These are phyloP conservation scores for Diaporthe citri DNA, from an alignment of 2,329 filamentous ascomycete genomes.

Conservation along the genomic window DNA sequence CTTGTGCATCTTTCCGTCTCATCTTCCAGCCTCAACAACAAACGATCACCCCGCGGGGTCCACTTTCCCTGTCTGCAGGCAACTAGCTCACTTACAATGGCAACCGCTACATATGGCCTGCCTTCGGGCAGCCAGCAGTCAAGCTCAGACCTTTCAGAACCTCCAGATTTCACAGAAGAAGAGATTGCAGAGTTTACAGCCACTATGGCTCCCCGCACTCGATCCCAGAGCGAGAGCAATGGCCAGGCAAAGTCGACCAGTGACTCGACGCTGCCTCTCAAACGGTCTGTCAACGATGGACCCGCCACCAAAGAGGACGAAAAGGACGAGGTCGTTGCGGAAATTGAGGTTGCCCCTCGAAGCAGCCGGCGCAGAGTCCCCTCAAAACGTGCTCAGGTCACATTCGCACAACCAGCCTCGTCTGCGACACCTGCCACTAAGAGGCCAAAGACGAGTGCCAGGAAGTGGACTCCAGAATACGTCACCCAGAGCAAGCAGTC, in stretches of 20 bases:
- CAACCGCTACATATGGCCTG: background rate
- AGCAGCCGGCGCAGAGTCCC: constrained; percentile 21
- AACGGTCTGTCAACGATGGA: background rate
- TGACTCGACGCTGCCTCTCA: background rate
- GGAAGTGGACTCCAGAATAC: constrained; percentile 46
- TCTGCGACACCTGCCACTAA: constrained; percentile 41
- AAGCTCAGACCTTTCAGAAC: constrained; percentile 33
- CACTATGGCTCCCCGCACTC: constrained; percentile 13
- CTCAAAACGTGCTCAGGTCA: constrained; percentile 24
- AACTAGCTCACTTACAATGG: constrained; percentile 17
- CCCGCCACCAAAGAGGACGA: background rate
- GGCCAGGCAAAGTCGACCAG: background rate
- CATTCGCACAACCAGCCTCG: background rate
- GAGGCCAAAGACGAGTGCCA: constrained; percentile 44
- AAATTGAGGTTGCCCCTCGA: constrained; percentile 1
- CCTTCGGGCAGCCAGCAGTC: constrained; percentile 33
- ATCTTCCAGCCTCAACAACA: constrained; percentile 5
- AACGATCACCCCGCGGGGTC: background rate
- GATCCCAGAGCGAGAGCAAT: background rate
- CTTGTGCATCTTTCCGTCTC: background rate
- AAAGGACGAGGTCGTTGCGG: background rate
- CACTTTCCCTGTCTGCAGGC: background rate
- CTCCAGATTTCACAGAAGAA: constrained; percentile 29
- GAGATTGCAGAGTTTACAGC: constrained; percentile 12
- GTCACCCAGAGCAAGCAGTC: constrained; percentile 53